Evolutionary conservation across 768 basidiomycete genomes (phyloP), one percentile per base, ranked within the genome.

Genomic region (Mycena rebaudengoi): DNA sequence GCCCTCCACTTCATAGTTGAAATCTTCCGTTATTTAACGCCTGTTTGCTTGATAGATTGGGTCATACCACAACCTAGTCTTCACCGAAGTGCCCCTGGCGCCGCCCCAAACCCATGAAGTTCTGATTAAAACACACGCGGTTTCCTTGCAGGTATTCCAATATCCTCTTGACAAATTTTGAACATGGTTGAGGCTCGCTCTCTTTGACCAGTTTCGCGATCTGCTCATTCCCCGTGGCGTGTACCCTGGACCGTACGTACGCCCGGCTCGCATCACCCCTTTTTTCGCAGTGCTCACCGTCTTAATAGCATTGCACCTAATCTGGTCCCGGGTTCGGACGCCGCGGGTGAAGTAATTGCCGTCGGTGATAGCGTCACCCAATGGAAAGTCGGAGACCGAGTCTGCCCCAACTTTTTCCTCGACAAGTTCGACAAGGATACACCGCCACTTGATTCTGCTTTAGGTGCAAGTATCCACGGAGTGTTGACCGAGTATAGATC

Each of bases 121-220:
- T 14, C 78, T 87, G 23, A 81, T 88, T 62, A 85, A 84, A 65
- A 75, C 87, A n/a, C 83, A 84, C 57, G 85, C 86, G 1, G 85
- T 86, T 18, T 88, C 87, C 33, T 74, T 88, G 5, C 82, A 86
- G 71, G 82, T 81, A 57, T 25, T 33, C 14, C 21, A 11, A 25
- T 26, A 53, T 16, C 50, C 30, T 35, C 18, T 5, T 30, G 21
- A 40, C 5, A 30, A 84, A n/a, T n/a, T n/a, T n/a, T n/a, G n/a
- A n/a, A n/a, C n/a, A n/a, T n/a, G n/a, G n/a, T n/a, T n/a, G n/a
- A n/a, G n/a, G n/a, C n/a, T n/a, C n/a, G n/a, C n/a, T n/a, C n/a
- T n/a, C n/a, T n/a, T n/a, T n/a, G n/a, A n/a, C n/a, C n/a, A n/a
- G 80, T 89, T 77, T 66, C 83, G 87, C 35, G 86, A 88, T 67